Percentiles rank a stretch among this genome's conserved stretches.
Evolutionary conservation across 2,329 filamentous ascomycete genomes (phyloP).

Genomic region (Penicillium palitans): DNA sequence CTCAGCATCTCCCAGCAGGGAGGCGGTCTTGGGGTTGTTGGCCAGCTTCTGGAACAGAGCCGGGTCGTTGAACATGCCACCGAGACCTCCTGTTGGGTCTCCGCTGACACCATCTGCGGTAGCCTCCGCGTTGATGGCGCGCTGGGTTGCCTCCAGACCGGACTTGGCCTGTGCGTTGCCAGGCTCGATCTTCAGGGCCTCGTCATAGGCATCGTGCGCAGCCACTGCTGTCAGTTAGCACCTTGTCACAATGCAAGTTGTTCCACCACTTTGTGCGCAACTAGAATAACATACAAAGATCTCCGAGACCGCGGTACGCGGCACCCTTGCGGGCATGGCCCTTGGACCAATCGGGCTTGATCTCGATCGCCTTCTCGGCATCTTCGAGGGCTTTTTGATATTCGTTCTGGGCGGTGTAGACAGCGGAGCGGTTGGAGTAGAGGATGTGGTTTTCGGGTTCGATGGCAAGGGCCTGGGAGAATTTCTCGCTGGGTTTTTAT

Average conservation of each 20-base stretch:
- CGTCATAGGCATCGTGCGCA: conserved; percentile 86
- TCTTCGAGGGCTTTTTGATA: conserved; percentile 83
- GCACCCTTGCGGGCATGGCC: conserved; percentile 93
- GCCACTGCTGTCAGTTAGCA: conserved; percentile 53
- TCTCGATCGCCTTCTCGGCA: conserved; percentile 86
- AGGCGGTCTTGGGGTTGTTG: conserved; percentile 87
- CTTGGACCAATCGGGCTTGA: conserved; percentile 98
- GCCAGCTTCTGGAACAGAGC: conserved; percentile 87
- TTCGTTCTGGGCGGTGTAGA: conserved; percentile 84
- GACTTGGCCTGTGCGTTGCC: conserved; percentile 90
- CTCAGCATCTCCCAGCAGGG: conserved; percentile 72
- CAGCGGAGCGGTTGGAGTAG: conserved; percentile 92
- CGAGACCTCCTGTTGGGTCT: conserved; percentile 75
- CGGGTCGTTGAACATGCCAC: conserved; percentile 91
- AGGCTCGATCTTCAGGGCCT: conserved; percentile 90
- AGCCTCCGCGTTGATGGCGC: conserved; percentile 79
- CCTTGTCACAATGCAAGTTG: background rate
- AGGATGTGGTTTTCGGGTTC: conserved; percentile 92
- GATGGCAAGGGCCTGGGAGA: conserved; percentile 86
- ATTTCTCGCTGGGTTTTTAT: conserved; percentile 69
- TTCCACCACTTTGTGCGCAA: background rate
- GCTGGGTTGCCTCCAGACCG: conserved; percentile 79
- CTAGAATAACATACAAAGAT: conserved; percentile 60
- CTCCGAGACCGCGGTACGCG: conserved; percentile 82
- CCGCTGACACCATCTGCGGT: conserved; percentile 59